Base-by-base conservation (phyloP, 2,329 filamentous ascomycete genomes). In the Penicillium sp. region DNA sequence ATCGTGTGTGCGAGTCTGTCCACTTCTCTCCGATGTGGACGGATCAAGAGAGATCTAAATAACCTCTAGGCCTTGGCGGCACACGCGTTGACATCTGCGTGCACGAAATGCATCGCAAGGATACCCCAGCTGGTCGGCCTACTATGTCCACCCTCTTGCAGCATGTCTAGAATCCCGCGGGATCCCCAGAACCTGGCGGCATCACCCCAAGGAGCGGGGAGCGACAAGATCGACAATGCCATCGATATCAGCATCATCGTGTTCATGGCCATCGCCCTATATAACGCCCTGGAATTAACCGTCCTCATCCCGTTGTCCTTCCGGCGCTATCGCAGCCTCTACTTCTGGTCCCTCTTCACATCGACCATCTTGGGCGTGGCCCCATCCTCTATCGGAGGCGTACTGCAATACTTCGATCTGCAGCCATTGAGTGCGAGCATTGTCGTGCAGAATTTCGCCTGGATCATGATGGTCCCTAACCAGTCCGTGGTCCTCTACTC, bases 221-320 rank as follows among this genome's bases (percentile, higher is more conserved):
- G 11, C 41, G n/a, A 27, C 14, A 44, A 16, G 41, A 44, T 44
- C 41, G 41, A 44, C 41, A 22, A 27, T 44, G 41, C 41, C 41
- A 22, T 24, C 41, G 41, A 44, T 10, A 24, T 44, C 22, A 44
- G 41, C 13, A 27, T 53, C 16, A 47, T 59, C 40, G 47, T 51
- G 5, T 59, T 59, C 40, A 55, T 55, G 52, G 37, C 52, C n/a
- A 59, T 59, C 35, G 46, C 52, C 6, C 22, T 59, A 33, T 55
- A 51, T 18, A 56, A 56, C 24, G 41, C 53, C 14, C 16, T 59
- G 14, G 57, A 59, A 46, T 11, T 59, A 22, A 18, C 40, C 11
- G 49, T 59, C 10, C 47, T 59, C 24, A 52, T 59, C 24, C 47
- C 47, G 10, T 41, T 56, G 1, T 49, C 16, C 19, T 59, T 56